Conservation (phyloP, 2,329 filamentous ascomycete genomes). For the Balansia obtecta region DNA sequence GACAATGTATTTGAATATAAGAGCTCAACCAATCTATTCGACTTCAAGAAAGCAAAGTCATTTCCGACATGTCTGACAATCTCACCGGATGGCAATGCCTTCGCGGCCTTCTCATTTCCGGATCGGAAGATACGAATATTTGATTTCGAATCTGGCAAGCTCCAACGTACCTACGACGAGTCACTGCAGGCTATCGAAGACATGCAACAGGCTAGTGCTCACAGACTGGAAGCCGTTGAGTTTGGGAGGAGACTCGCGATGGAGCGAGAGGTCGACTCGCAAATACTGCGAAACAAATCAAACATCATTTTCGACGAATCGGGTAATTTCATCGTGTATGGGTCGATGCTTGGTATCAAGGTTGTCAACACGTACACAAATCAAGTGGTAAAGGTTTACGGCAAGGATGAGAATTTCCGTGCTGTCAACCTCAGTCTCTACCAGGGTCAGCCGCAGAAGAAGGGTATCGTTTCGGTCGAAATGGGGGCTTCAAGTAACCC, state of each 20-base stretch:
- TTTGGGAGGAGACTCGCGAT: slow-evolving; percentile 80
- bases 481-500: slow-evolving; percentile 97
- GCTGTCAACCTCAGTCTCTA: slow-evolving; percentile 77
- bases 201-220: slow-evolving; percentile 86
- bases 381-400: slow-evolving; percentile 79
- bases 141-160: slow-evolving; percentile 78
- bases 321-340: slow-evolving; percentile 87
- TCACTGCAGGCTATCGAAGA: slow-evolving; percentile 79
- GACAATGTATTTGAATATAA: slow-evolving; percentile 87
- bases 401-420: slow-evolving; percentile 77
- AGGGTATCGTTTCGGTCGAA: slow-evolving; percentile 81
- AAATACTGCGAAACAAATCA: slow-evolving; percentile 52
- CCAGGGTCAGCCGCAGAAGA: slow-evolving; percentile 90
- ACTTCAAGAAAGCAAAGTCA: slow-evolving; percentile 92
- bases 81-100: slow-evolving; percentile 74
- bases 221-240: slow-evolving; percentile 79
- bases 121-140: slow-evolving; percentile 90
- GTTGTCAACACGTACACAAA: slow-evolving; percentile 95
- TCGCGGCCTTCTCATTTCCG: slow-evolving; percentile 82
- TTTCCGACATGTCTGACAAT: slow-evolving; percentile 71
- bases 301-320: slow-evolving; percentile 96
- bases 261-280: slow-evolving; percentile 73
- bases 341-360: slow-evolving; percentile 83
- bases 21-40: slow-evolving; percentile 85
- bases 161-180: slow-evolving; percentile 90